These are phyloP conservation scores for Evernia prunastri DNA, from an alignment of 495 filamentous ascomycete species.

Conservation along the genomic window DNA sequence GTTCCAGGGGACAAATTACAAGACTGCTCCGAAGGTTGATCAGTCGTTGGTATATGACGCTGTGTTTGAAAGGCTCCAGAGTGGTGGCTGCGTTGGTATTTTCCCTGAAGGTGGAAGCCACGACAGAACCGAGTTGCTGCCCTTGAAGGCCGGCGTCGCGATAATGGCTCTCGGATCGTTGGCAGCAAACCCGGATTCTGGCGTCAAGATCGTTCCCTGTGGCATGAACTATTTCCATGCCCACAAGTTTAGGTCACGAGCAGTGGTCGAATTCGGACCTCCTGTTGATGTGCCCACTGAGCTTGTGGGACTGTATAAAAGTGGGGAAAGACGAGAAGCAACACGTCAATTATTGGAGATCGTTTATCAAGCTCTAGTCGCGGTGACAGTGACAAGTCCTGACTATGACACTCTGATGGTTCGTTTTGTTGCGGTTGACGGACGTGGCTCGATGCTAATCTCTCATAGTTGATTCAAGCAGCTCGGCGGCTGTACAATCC, in stretches of 20 bases:
- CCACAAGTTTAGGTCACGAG: conserved; percentile 95
- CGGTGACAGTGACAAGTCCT: conserved; percentile 88
- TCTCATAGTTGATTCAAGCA: conserved; percentile 71
- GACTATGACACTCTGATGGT: conserved; percentile 98
- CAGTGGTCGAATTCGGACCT: conserved; percentile 90
- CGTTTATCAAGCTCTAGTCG: conserved; percentile 74
- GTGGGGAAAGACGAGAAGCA: conserved; percentile 74
- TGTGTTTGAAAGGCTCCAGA: conserved; percentile 73
- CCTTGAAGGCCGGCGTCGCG: conserved; percentile 94
- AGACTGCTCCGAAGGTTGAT: conserved; percentile 87
- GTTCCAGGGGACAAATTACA: conserved; percentile 76
- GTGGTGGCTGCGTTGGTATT: conserved; percentile 88
- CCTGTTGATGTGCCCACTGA: conserved; percentile 77
- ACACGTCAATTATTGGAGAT: conserved; percentile 75
- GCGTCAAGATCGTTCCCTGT: conserved; percentile 97
- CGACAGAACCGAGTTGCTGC: conserved; percentile 86
- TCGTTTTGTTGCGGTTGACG: conserved; percentile 23
- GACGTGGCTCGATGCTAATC: conserved; percentile 30
- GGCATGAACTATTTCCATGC: conserved; percentile 99
- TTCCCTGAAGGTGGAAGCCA: conserved; percentile 98
- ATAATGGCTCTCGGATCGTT: conserved; percentile 96
- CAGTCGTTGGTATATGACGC: conserved; percentile 90
- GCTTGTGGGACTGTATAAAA: conserved; percentile 78
- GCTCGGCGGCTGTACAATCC: conserved; percentile 90
- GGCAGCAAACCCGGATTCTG: conserved; percentile 79